phyloP scores from a whole-genome alignment of 306 rosid species.

The Leucaena leucocephala region DNA sequence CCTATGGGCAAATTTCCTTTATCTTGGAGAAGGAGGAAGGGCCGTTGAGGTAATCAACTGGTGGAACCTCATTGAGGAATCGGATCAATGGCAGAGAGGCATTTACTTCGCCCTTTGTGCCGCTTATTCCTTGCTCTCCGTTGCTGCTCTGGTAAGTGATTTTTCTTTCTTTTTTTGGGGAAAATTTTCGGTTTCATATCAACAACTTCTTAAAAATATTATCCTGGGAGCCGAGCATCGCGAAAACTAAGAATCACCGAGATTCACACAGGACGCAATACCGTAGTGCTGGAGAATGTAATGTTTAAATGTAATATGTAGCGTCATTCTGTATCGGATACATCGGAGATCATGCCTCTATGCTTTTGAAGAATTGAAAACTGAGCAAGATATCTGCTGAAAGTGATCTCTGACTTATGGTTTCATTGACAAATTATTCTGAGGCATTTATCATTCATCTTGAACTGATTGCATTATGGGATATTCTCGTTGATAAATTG shows the following conservation, averaged over 20 bases:
- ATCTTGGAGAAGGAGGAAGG: slow-evolving; percentile 32
- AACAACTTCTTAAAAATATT: not conserved
- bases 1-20: slow-evolving; percentile 38
- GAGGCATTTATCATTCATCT: not conserved
- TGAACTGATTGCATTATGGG: not conserved
- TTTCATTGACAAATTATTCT: not conserved
- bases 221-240: not conserved
- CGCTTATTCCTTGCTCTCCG: slow-evolving; percentile 56
- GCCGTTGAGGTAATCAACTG: not conserved
- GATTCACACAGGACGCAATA: not conserved
- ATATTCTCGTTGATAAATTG: not conserved
- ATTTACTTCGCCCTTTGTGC: slow-evolving; percentile 53
- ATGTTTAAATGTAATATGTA: not conserved
- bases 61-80: slow-evolving; percentile 49
- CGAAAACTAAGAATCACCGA: not conserved
- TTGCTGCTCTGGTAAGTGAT: slow-evolving; percentile 54
- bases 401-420: not conserved
- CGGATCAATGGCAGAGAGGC: slow-evolving; percentile 49
- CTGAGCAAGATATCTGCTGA: not conserved
- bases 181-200: not conserved
- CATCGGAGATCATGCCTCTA: too few species aligned
- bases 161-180: not conserved
- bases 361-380: not conserved
- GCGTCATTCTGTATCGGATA: not conserved
- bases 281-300: not conserved